These are phyloP conservation scores for Suhomyces atakaporum DNA, from an alignment of 1,139 yeast genomes.

Conservation along the genomic window DNA sequence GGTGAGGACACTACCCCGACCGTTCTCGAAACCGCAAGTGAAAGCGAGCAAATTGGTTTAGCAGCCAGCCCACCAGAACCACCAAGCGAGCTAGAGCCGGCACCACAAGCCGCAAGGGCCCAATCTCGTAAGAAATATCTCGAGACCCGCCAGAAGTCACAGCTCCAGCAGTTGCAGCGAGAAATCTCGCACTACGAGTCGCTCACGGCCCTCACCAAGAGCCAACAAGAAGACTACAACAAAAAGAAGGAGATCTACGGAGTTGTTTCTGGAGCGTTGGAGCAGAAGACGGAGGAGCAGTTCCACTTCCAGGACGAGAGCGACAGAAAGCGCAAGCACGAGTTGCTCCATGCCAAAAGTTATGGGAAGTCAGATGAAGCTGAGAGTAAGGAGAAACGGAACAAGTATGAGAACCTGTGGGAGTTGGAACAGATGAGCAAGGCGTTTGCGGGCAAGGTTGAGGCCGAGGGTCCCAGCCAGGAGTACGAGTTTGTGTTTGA, in stretches of 20 bases:
- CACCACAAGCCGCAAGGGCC: too few species aligned
- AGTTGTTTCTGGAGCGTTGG: slow-evolving; percentile 22
- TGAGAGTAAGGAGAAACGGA: slow-evolving; percentile 12
- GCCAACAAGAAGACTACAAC: slow-evolving; percentile 54
- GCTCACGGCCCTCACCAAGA: slow-evolving; percentile 47
- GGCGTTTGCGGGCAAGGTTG: slow-evolving; percentile 49
- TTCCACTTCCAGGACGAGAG: slow-evolving; percentile 9
- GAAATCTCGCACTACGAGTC: slow-evolving; percentile 40
- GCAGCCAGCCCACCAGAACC: too few species aligned
- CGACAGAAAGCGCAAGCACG: slow-evolving; percentile 52
- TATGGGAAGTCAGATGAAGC: slow-evolving; percentile 20
- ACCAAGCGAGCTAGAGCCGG: too few species aligned
- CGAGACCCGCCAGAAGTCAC: slow-evolving; percentile 30
- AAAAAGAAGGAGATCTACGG: slow-evolving; percentile 49
- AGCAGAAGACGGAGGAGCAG: slow-evolving; percentile 1
- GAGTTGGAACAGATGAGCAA: slow-evolving; percentile 61
- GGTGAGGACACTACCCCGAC: too few species aligned
- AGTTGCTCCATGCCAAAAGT: slow-evolving; percentile 37
- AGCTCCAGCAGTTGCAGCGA: slow-evolving; percentile 23
- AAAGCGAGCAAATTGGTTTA: too few species aligned
- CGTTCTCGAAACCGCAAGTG: too few species aligned
- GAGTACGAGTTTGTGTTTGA: slow-evolving; percentile 86
- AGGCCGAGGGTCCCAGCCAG: slow-evolving; percentile 47
- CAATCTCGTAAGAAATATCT: slow-evolving; percentile 33
- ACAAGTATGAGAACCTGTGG: slow-evolving; percentile 56